phyloP scores from a whole-genome alignment of 1,284 basidiomycete species.

The Leucoagaricus sp. region DNA sequence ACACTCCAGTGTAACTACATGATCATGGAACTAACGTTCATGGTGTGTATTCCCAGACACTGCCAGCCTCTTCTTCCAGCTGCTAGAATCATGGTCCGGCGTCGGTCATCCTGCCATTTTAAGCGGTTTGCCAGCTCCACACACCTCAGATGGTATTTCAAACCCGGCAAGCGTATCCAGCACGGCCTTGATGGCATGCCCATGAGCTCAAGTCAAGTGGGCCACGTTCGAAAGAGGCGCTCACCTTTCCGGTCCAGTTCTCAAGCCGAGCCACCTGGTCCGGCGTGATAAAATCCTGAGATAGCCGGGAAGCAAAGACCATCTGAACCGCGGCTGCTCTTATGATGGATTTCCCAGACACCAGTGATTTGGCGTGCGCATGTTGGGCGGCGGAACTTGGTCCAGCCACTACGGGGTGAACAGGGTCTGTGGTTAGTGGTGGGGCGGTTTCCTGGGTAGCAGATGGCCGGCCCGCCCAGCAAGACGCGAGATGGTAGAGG shows the following conservation, averaged over 20 bases:
- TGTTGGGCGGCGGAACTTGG: conserved; percentile 16
- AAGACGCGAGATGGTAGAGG: conserved; percentile 70
- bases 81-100: conserved; percentile 29
- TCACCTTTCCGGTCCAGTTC: conserved; percentile 64
- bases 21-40: too few species aligned
- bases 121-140: conserved; percentile 16
- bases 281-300: conserved; percentile 79
- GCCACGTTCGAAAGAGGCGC: conserved; percentile 20
- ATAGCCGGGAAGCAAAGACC: conserved; percentile 79
- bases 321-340: conserved; percentile 80
- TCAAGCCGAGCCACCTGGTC: conserved; percentile 66
- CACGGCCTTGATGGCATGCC: conserved; percentile 32
- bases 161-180: conserved; percentile 37
- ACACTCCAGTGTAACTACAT: too few species aligned
- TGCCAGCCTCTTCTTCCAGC: conserved; percentile 42
- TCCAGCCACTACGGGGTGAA: conserved; percentile 38
- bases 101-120: not conserved
- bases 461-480: conserved; percentile 44
- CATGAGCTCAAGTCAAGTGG: not conserved
- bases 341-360: conserved; percentile 49
- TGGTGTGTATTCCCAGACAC: conserved; percentile 42
- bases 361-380: conserved; percentile 26
- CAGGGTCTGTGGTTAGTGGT: conserved; percentile 47
- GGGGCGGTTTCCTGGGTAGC: conserved; percentile 25
- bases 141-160: conserved; percentile 35